These are phyloP conservation scores for Colletotrichum truncatum DNA, from an alignment of 2,329 filamentous ascomycete genomes.

Conservation along the genomic window DNA sequence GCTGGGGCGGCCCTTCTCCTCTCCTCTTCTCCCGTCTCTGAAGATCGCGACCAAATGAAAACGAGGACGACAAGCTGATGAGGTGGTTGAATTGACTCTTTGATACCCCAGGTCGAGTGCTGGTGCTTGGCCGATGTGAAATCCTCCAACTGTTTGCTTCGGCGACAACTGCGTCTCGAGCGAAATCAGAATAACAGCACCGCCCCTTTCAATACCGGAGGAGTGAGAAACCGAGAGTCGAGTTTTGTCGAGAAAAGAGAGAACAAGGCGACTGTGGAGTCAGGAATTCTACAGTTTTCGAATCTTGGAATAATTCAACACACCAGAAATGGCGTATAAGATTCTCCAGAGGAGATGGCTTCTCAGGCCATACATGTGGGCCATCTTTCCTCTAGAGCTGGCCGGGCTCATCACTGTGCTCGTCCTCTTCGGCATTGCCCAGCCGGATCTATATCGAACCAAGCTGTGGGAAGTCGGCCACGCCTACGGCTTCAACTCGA, in stretches of 20 bases:
- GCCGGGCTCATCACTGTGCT: conserved; percentile 71
- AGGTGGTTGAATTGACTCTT: neutral
- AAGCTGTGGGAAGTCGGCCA: conserved; percentile 78
- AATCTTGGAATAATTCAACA: neutral
- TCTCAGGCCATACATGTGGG: conserved; percentile 67
- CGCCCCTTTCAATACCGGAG: neutral
- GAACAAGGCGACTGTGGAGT: neutral
- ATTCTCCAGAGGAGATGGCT: conserved; percentile 69
- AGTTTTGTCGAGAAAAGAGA: too few relatives aligned
- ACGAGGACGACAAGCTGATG: conserved; percentile 6
- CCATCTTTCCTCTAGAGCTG: conserved; percentile 73
- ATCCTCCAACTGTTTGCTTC: conserved; percentile 8
- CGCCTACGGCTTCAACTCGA: conserved; percentile 78
- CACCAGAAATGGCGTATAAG: conserved; percentile 53
- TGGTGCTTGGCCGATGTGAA: conserved; percentile 29
- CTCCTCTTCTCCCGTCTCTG: neutral
- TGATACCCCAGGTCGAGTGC: conserved; percentile 11
- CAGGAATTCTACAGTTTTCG: neutral
- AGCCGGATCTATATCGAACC: conserved; percentile 77
- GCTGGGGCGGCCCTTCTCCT: neutral
- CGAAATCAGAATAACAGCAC: neutral
- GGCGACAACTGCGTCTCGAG: conserved; percentile 19
- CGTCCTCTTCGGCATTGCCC: conserved; percentile 75
- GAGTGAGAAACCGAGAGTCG: neutral
- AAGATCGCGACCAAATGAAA: neutral